phyloP scores from a whole-genome alignment of 2,329 filamentous ascomycete species.

The Rhynchosporium secalis region DNA sequence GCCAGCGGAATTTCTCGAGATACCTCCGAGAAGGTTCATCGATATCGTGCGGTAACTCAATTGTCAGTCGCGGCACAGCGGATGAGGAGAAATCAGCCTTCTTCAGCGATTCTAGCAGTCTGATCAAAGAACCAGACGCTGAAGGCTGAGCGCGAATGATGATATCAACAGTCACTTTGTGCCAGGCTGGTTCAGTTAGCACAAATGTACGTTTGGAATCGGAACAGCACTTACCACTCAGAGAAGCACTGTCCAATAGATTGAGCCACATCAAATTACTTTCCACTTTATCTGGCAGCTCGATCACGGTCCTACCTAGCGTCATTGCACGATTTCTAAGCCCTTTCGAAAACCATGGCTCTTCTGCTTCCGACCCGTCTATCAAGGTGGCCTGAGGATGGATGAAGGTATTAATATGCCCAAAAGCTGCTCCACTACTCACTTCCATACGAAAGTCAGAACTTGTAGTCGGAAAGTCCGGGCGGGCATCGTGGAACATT shows the following conservation, averaged over 20 bases:
- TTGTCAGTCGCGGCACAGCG: conserved; percentile 70
- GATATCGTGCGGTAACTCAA: conserved; percentile 75
- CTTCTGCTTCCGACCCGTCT: conserved; percentile 67
- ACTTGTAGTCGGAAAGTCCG: conserved; percentile 70
- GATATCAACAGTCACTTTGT: conserved; percentile 76
- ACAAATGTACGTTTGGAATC: conserved; percentile 11
- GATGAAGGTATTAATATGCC: conserved; percentile 72
- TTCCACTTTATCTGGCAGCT: conserved; percentile 64
- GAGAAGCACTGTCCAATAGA: conserved; percentile 69
- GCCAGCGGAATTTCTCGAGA: conserved; percentile 67
- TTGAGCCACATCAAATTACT: conserved; percentile 75
- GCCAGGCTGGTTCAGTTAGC: conserved; percentile 62
- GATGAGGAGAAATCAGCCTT: conserved; percentile 74
- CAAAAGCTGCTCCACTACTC: conserved; percentile 63
- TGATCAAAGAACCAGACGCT: conserved; percentile 72
- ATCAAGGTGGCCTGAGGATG: conserved; percentile 69
- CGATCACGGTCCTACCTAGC: conserved; percentile 65
- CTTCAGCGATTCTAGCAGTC: conserved; percentile 74
- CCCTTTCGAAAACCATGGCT: conserved; percentile 64
- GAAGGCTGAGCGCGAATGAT: conserved; percentile 72
- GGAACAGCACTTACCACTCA: conserved; percentile 54
- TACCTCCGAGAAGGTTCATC: conserved; percentile 65
- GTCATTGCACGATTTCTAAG: conserved; percentile 55
- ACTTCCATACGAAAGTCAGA: conserved; percentile 68
- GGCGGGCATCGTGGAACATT: conserved; percentile 68